phyloP scores from a whole-genome alignment of 176 grass and related monocot species.

The Zizania latifolia region DNA sequence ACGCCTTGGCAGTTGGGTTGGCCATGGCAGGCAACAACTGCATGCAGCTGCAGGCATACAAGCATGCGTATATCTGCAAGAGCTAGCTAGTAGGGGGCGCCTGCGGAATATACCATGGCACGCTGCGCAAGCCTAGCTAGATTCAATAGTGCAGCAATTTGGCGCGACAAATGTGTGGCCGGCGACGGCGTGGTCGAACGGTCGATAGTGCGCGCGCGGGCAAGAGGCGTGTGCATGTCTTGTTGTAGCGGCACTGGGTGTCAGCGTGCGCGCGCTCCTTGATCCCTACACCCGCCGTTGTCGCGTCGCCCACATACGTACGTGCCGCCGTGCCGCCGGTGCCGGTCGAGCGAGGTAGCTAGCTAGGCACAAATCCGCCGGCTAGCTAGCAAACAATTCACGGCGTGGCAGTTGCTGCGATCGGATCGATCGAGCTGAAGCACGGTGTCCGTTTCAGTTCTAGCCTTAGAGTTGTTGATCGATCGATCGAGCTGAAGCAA shows the following conservation, averaged over 20 bases:
- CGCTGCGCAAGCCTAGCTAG: conserved; percentile 16
- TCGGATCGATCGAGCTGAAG: no score
- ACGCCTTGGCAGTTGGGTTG: not conserved
- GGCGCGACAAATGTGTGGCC: not conserved
- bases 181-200: not conserved
- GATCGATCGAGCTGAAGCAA: no score
- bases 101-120: conserved; percentile 27
- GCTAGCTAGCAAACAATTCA: no score
- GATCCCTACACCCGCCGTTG: conserved; percentile 28
- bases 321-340: not conserved
- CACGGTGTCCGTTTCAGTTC: no score
- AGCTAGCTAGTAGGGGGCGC: not conserved
- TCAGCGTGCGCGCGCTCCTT: not conserved
- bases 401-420: no score
- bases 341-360: not conserved
- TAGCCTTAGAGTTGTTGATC: no score
- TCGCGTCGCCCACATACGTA: conserved; percentile 1
- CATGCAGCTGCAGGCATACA: not conserved
- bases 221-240: not conserved
- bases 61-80: not conserved
- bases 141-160: conserved; percentile 13
- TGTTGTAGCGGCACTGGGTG: conserved; percentile 7
- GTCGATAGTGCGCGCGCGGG: not conserved
- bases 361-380: no score
- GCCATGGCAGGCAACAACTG: not conserved